These are phyloP conservation scores for Arabidopsis lyrata DNA, from an alignment of 441 rosid species.

Conservation along the genomic window DNA sequence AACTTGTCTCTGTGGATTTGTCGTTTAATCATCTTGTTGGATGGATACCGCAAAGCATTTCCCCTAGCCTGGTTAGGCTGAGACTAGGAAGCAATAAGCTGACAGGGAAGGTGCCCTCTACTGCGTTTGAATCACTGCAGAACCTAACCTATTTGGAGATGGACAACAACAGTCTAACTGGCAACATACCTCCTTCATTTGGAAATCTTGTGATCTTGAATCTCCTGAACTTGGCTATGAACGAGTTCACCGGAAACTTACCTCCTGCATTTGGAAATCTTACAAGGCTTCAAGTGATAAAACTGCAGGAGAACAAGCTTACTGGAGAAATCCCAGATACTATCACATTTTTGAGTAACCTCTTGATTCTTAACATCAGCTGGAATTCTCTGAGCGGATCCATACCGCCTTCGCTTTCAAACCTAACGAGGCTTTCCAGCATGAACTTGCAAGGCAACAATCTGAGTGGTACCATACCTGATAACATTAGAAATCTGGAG, in stretches of 20 bases:
- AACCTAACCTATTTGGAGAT: conserved; percentile 69
- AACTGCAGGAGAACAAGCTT: conserved; percentile 60
- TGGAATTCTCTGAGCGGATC: conserved; percentile 63
- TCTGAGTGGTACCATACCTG: conserved; percentile 67
- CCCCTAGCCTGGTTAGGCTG: conserved; percentile 59
- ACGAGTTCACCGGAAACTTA: conserved; percentile 53
- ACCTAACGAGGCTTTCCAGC: conserved; percentile 47
- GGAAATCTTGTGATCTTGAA: conserved; percentile 51
- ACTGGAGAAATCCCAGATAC: conserved; percentile 59
- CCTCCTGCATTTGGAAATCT: conserved; percentile 57
- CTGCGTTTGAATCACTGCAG: conserved; percentile 30
- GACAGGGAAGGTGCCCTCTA: conserved; percentile 48
- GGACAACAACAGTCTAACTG: conserved; percentile 63
- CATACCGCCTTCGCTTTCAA: conserved; percentile 64
- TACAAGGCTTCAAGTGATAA: conserved; percentile 59
- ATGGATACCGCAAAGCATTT: conserved; percentile 52
- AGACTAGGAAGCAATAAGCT: conserved; percentile 72
- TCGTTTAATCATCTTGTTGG: conserved; percentile 59
- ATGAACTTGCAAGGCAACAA: conserved; percentile 64
- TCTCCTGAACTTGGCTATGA: conserved; percentile 66
- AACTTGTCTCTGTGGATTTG: conserved; percentile 59
- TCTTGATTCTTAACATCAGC: conserved; percentile 59
- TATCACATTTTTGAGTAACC: conserved; percentile 41
- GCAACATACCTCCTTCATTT: conserved; percentile 50
- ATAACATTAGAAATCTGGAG: conserved; percentile 40